These are phyloP conservation scores for Acephala macrosclerotiorum DNA, from an alignment of 2,329 filamentous ascomycete genomes.

Conservation along the genomic window DNA sequence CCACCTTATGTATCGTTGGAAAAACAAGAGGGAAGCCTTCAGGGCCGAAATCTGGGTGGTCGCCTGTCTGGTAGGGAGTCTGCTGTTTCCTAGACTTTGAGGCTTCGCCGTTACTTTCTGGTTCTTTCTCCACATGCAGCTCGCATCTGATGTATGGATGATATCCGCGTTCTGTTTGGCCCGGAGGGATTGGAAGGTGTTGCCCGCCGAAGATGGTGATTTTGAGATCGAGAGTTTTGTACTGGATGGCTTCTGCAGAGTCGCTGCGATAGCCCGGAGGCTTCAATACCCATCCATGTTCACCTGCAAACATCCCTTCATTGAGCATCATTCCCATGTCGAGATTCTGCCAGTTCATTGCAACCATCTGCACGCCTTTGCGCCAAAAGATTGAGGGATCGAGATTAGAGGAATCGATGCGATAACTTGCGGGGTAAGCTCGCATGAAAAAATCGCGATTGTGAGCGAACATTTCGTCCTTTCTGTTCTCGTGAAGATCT, in stretches of 20 bases:
- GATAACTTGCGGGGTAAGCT: constrained; percentile 83
- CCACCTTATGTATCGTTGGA: constrained; percentile 60
- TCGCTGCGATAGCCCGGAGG: constrained; percentile 73
- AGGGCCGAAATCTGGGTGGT: constrained; percentile 68
- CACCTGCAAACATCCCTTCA: constrained; percentile 86
- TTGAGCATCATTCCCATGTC: constrained; percentile 97
- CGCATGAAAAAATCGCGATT: constrained; percentile 86
- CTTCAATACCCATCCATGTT: constrained; percentile 86
- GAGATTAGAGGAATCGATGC: constrained; percentile 85
- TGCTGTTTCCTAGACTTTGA: constrained; percentile 63
- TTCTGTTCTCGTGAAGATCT: constrained; percentile 62
- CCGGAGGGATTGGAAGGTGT: constrained; percentile 71
- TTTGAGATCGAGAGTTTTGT: constrained; percentile 66
- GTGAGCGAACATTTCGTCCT: constrained; percentile 74
- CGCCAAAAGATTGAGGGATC: constrained; percentile 88
- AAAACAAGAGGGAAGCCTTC: constrained; percentile 65
- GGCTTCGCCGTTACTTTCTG: constrained; percentile 43
- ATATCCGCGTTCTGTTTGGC: constrained; percentile 59
- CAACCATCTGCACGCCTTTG: constrained; percentile 88
- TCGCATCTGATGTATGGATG: constrained; percentile 81
- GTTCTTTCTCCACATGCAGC: constrained; percentile 75
- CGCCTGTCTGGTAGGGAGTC: constrained; percentile 61
- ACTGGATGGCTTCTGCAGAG: constrained; percentile 45
- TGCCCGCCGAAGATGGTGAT: constrained; percentile 82
- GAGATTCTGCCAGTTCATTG: constrained; percentile 91